Base-by-base conservation (phyloP, 2,329 filamentous ascomycete genomes). In the Colletotrichum somersetense region DNA sequence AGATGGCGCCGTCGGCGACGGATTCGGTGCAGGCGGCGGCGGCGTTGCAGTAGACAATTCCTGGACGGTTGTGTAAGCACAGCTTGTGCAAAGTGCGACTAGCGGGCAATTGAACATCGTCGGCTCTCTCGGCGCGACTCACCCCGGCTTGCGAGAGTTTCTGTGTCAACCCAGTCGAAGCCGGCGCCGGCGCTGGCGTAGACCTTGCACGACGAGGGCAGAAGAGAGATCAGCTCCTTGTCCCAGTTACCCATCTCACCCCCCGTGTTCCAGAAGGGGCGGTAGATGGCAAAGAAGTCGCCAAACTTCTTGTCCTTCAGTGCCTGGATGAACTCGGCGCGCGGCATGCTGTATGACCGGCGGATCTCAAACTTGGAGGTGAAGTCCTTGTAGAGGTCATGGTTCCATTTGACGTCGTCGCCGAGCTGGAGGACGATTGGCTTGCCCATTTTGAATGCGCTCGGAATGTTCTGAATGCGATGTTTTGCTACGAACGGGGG, bases 211-310 rank as follows among this genome's bases (percentile, higher is more conserved):
- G 69, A 72, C 14, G 66, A 64, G 3, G 69, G 69, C 40, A 72
- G 69, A 23, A 72, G 66, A 14, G 69, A 72, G 12, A 72, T 69
- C 18, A 72, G 30, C 46, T 69, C 69, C 66, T 69, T 55, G 55
- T 72, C 69, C 69, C 69, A 72, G 55, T 72, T 72, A 53, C 69
- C 69, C 69, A 72, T 72, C 53, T 72, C 69, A 46, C 69, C 69
- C 46, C 69, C 69, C 18, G 69, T 72, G 66, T 72, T 72, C 69
- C 69, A 72, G 48, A 72, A 72, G 2, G 69, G 69, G 40, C 69
- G 69, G 69, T 72, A 72, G 38, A 72, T 72, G 66, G 69, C 69
- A 23, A 72, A 61, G 59, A 72, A 72, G 59, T 72, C 69, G 58
- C 69, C 69, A 42, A 72, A 72, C 53, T 56, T 72, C 53, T 61